Evolutionary conservation across 2,329 filamentous ascomycete genomes (phyloP), one percentile per base, ranked within the genome.

Genomic region (Achaetomium macrosporum): DNA sequence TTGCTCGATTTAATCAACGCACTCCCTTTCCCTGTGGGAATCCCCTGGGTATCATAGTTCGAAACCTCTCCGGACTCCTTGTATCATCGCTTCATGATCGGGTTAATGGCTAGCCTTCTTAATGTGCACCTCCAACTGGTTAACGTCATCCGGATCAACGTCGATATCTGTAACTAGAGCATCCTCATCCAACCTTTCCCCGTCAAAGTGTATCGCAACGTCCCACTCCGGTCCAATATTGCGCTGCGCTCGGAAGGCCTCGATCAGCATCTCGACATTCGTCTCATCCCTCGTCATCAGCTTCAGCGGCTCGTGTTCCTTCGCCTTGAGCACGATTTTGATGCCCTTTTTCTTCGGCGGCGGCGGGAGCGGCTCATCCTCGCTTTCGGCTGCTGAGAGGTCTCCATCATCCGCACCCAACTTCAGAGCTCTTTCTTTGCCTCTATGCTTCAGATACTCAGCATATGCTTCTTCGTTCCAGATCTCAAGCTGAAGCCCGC

Each of bases 71-170:
- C 47, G 5, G 37, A 10, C 15, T 44, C 20, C 11, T 44, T 4
- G 20, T 40, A 42, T 47, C 50, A 48, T 44, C 41, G 2, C 8
- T 20, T 17, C 40, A 43, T 42, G 16, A 10, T 19, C 0, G 1
- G n/a, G 9, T 47, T 36, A 51, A 16, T 30, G 5, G 5, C 11
- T 19, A 6, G 20, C 29, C 49, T 42, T 51, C 59, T 76, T 81
- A 50, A 90, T 68, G 59, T 85, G 76, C 19, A 93, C 86, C 67
- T 95, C 89, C 33, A 95, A 72, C 29, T 78, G 76, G 65, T 92
- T 88, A 72, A 84, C 76, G 62, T 95, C 86, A 12, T 63, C 62
- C 19, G 47, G 47, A 42, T 82, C 81, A 39, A 95, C 80, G 16
- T 90, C 89, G 2, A 83, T 78, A 35, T 87, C 82, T 42, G 74